Evolutionary conservation across 2,329 filamentous ascomycete species (phyloP), one percentile per base, ranked within the genome.

Genomic region (Fusarium incarnatum): DNA sequence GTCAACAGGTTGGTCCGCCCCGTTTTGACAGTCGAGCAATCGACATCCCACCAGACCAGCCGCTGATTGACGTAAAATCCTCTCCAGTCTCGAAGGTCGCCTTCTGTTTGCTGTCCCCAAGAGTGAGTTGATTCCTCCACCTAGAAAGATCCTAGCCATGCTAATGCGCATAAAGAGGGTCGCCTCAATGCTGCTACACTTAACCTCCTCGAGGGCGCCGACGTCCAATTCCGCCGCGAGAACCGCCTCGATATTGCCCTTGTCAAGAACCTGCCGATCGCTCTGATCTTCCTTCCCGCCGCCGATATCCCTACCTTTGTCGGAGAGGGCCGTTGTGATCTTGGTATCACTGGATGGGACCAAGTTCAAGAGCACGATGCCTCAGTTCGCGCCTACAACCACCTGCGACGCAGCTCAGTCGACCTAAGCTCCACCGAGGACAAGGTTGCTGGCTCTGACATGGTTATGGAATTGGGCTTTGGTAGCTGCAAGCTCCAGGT

Each of bases 241-340:
- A 94, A 92, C 80, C 92, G 96, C 63, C 92, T 98, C 76, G 96
- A 99, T 81, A 98, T 99, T 78, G 96, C 96, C 18, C 91, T 99
- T 27, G 96, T 98, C 78, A 97, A 98, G 86, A 99, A 99, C 83
- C 89, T 96, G 28, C 93, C 93, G 37, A 94, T 99, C 75, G 96
- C 96, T 18, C 92, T 99, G 65, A 91, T 99, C 78, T 99, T 99
- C 85, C 92, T 99, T 27, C 96, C 96, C 30, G 96, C 95, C 40
- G 94, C 94, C 73, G 96, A 99, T 80, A 99, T 99, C 78, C 96
- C 96, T 8, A 97, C 94, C 41, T 98, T 98, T 78, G 94, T 99
- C 49, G 95, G 95, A 60, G 94, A 98, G 82, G 96, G 96, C 62
- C 91, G 91, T 68, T 94, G 97, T 49, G 94, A 97, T 78, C 86